Conservation (phyloP, 2,329 filamentous ascomycete species). For the Metarhizium robertsii region DNA sequence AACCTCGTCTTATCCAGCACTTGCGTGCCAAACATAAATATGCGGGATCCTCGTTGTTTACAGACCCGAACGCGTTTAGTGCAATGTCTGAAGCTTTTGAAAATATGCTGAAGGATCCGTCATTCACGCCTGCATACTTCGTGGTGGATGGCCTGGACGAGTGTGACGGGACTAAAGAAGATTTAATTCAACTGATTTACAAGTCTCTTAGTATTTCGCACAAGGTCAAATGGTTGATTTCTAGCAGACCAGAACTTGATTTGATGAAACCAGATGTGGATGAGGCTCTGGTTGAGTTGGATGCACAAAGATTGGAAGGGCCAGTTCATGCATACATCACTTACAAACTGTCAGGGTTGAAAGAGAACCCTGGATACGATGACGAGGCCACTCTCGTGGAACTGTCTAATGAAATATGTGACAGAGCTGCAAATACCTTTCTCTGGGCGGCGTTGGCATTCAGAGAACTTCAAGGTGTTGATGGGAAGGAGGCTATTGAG, state of each 20-base stretch:
- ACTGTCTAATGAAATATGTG: conserved; percentile 6
- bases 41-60: conserved; percentile 23
- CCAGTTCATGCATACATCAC: conserved; percentile 29
- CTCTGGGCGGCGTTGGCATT: conserved; percentile 9
- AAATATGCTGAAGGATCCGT: conserved; percentile 28
- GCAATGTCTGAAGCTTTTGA: conserved; percentile 25
- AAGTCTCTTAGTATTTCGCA: conserved; percentile 14
- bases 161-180: conserved; percentile 20
- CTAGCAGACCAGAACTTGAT: conserved; percentile 23
- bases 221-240: conserved; percentile 30
- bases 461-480: conserved; percentile 6
- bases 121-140: conserved; percentile 24
- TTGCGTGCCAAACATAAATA: conserved; percentile 25
- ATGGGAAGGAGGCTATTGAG: conserved; percentile 4
- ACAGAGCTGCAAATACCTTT: conserved; percentile 12
- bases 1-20: conserved; percentile 23
- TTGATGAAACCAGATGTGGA: conserved; percentile 22
- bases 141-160: conserved; percentile 41
- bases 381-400: conserved; percentile 3
- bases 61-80: conserved; percentile 27
- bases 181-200: conserved; percentile 28
- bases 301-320: conserved; percentile 21
- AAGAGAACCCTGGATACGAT: not conserved
- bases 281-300: conserved; percentile 26
- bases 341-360: conserved; percentile 18